Evolutionary conservation across 495 filamentous ascomycete genomes (phyloP), one percentile per base, ranked within the genome.

Genomic region (Tuber aestivum): DNA sequence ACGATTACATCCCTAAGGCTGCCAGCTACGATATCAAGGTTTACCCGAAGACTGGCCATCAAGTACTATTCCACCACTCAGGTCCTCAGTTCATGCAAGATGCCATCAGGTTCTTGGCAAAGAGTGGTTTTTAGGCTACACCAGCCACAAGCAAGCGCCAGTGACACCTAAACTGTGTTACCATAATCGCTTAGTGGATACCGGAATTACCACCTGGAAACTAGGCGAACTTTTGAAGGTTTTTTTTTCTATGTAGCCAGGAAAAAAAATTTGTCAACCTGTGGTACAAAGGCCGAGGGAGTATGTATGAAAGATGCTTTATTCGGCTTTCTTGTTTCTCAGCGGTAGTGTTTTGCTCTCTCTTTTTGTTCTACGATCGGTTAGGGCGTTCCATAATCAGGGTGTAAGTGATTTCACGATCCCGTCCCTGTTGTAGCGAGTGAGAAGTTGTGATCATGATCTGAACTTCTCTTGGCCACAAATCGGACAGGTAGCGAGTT

Each of bases 51-150:
- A 80, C 74, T n/a, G 78, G 75, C 3, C 75, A 80, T 50, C 74
- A 75, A 5, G 74, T 81, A 8, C 27, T 81, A 41, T 81, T 79
- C 61, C 78, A 81, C 35, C 42, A 80, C 38, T 76, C 74, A 23
- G 75, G 48, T 6, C 37, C 69, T 32, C 42, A 77, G 20, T 50
- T 80, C 37, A 75, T 81, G 48, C 27, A 56, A 12, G 79, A 71
- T 70, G 70, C 65, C 37, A 48, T 75, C 14, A 41, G n/a, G 21
- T 70, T 74, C 45, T 56, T 80, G 50, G 40, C 40, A n/a, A 27
- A 21, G 35, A 38, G 74, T 48, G 69, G 74, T 35, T 72, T 71
- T 72, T 75, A 75, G 37, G 37, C 14, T 20, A 18, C 56, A n/a
- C 23, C 8, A n/a, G 4, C 23, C 21, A 10, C 45, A 50, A 23